Base-by-base conservation (phyloP, 768 basidiomycete species). In the Leccinellum albellum region DNA sequence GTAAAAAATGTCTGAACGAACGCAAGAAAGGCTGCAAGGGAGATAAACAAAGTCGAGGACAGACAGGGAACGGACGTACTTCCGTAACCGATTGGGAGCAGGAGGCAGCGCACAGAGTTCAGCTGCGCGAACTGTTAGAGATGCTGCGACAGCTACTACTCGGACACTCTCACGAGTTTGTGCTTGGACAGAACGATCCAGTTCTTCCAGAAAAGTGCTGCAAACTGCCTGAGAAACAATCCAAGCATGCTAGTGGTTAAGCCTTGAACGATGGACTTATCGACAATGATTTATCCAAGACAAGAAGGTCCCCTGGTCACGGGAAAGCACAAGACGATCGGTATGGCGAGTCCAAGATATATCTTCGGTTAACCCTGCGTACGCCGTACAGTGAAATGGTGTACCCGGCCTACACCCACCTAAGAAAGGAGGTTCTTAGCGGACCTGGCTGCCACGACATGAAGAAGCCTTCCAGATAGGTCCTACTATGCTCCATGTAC, bases 121-220 rank as follows among this genome's bases (percentile, higher is more conserved):
- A 86, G 69, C 85, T 86, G 52, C 40, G 42, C 15, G 7, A 13
- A 20, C 4, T 21, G 33, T 66, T 47, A 57, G 50, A 45, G 23
- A 50, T 4, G 23, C 44, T n/a, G 31, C 55, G 35, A 46, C 7
- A 40, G n/a, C 29, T 4, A 3, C 17, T 23, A 3, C 17, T 23
- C 6, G 2, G 6, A 26, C 17, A 32, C 23, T 75, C 85, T 67
- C 64, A 88, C 86, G 66, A 86, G 70, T 51, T 83, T 79, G 68
- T 86, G 84, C 65, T 82, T 86, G 23, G 79, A 83, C 28, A 88
- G 74, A 0, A 87, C 76, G 44, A 89, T 87, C 85, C 84, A 87
- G 61, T 89, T 89, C 76, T 89, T 89, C 81, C 83, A 80, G 54
- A 82, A 79, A 21, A 89, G 70, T 2, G 81, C 82, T 4, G 71